Evolutionary conservation across 2,329 filamentous ascomycete genomes (phyloP).

Genomic region (Alternaria sp.): DNA sequence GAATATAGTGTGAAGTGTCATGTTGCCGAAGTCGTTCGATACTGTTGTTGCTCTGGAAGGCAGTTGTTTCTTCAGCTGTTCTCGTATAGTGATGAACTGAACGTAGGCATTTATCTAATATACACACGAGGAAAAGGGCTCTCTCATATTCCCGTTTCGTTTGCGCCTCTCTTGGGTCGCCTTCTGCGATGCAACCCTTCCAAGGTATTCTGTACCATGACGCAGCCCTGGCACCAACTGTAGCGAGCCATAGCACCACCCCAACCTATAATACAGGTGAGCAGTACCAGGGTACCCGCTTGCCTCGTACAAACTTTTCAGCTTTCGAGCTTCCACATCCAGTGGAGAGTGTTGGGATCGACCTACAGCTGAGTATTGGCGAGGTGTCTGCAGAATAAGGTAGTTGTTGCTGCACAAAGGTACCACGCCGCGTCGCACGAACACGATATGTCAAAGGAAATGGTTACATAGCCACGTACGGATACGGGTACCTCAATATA

Average conservation of each 20-base stretch:
- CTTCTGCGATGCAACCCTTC: background rate
- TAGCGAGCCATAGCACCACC: background rate
- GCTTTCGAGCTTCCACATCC: background rate
- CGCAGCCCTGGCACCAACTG: background rate
- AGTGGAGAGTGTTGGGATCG: background rate
- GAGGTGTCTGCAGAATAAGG: background rate
- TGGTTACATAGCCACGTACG: background rate
- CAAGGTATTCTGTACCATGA: background rate
- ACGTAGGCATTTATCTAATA: background rate
- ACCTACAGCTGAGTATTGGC: too few relatives aligned
- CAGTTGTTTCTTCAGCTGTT: background rate
- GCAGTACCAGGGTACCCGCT: background rate
- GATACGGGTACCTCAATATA: constrained; percentile 6
- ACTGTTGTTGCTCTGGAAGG: background rate
- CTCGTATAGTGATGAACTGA: too few relatives aligned
- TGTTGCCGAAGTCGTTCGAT: background rate
- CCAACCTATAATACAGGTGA: background rate
- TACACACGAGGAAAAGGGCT: background rate
- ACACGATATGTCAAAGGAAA: constrained; percentile 3
- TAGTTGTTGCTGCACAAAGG: background rate
- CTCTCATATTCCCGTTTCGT: background rate
- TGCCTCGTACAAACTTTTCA: background rate
- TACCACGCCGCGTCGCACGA: background rate
- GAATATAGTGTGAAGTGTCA: background rate
- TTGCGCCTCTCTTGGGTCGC: background rate